Base-by-base conservation (phyloP, 1,284 basidiomycete species). In the Apiotrichum porosum region DNA sequence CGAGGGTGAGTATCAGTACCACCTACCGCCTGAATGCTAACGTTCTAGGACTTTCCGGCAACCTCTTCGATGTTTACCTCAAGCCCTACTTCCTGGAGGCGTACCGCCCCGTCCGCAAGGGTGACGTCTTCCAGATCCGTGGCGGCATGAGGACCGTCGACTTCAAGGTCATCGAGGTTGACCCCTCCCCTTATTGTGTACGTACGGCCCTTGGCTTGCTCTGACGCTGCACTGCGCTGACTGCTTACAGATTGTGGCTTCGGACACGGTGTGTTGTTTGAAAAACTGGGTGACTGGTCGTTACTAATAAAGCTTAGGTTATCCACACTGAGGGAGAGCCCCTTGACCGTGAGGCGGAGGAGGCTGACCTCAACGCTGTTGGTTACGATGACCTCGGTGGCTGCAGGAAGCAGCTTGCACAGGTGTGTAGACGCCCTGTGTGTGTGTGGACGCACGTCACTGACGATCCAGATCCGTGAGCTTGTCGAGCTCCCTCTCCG, bases 301-400 rank as follows among this genome's bases (percentile, higher is more conserved):
- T 41, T 17, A 37, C 24, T 41, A 14, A 9, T 33, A 26, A 38
- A 15, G 22, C n/a, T 23, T 31, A 64, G 63, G 64, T 71, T 41
- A 73, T 73, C 37, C 70, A 72, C 65, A 69, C 68, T 21, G 95
- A 98, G 82, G 95, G 95, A 55, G 95, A 99, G 62, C 90, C 95
- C 0, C 86, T 98, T 65, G 97, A 98, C 79, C 85, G 95, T 52
- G 95, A 99, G 72, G 95, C 97, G 54, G 95, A 99, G 76, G 95
- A 99, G 76, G 83, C 89, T 35, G 97, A 94, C 73, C 82, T 99
- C 28, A 86, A 83, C 59, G 95, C 95, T 63, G 95, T 99, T 57
- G 95, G 95, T 30, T 99, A 99, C 71, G 95, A 99, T 65, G 94
- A 99, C 68, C 94, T 98, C 61, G 95, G 94, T 77, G 94, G 94